A percentile compares a stretch with the other conserved stretches of the same genome.
These are phyloP conservation scores for Meira nashicola DNA, from an alignment of 1,284 basidiomycete species.

Conservation along the genomic window DNA sequence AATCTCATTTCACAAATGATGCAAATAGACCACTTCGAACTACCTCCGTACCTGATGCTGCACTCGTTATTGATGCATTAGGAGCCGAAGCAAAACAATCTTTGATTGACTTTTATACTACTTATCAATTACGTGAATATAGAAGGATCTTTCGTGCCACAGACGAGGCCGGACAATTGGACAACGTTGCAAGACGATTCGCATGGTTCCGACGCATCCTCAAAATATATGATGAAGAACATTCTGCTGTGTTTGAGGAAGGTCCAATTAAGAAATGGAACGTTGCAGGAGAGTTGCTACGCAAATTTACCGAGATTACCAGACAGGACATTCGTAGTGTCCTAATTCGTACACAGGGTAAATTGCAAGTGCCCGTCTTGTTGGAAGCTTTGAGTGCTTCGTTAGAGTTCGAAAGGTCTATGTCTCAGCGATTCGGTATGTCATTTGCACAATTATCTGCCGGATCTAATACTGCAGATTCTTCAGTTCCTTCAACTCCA, in stretches of 20 bases:
- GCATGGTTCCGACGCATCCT: conserved; percentile 95
- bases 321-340: conserved; percentile 47
- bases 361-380: conserved; percentile 40
- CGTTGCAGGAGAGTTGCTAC: conserved; percentile 21
- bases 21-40: conserved; percentile 28
- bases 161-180: conserved; percentile 78
- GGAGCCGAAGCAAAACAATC: conserved; percentile 56
- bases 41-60: conserved; percentile 40
- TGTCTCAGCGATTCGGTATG: conserved; percentile 33
- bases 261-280: conserved; percentile 41
- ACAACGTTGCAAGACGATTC: conserved; percentile 87
- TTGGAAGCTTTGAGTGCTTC: conserved; percentile 46
- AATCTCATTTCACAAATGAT: conserved; percentile 34
- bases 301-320: conserved; percentile 45
- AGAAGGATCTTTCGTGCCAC: conserved; percentile 75
- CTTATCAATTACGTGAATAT: conserved; percentile 89
- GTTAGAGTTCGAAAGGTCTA: conserved; percentile 42
- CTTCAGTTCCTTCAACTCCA: not conserved
- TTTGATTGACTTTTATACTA: conserved; percentile 82
- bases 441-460: not conserved
- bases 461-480: no score
- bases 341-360: conserved; percentile 39
- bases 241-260: conserved; percentile 52
- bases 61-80: conserved; percentile 46
- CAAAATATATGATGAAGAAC: conserved; percentile 79